phyloP scores from a whole-genome alignment of 2,329 filamentous ascomycete species.

The Lachnellula suecica region DNA sequence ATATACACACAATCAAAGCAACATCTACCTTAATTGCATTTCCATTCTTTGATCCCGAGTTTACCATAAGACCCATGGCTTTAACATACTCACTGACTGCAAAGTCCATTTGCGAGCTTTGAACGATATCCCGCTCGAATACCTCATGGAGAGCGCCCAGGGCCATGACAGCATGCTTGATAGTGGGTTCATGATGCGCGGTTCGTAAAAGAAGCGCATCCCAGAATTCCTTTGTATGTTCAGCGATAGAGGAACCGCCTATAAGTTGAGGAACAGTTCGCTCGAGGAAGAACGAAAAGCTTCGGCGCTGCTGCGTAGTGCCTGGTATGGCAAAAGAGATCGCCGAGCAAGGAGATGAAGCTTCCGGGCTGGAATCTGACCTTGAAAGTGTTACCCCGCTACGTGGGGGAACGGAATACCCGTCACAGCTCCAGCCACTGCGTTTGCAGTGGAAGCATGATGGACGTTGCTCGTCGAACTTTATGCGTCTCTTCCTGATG shows the following conservation, averaged over 20 bases:
- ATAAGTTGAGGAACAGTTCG: constrained; percentile 60
- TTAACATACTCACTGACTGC: constrained; percentile 18
- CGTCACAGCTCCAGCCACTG: background rate
- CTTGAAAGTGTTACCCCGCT: background rate
- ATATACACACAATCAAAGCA: constrained; percentile 16
- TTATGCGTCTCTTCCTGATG: background rate
- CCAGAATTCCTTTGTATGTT: constrained; percentile 65
- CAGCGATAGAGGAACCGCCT: constrained; percentile 39
- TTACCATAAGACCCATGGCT: constrained; percentile 12
- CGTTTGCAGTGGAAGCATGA: background rate
- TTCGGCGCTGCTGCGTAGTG: constrained; percentile 26
- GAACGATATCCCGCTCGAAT: constrained; percentile 5
- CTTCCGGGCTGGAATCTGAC: background rate
- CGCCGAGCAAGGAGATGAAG: background rate
- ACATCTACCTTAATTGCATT: constrained; percentile 12
- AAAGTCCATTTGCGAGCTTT: constrained; percentile 10
- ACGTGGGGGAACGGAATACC: background rate
- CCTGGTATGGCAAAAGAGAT: background rate
- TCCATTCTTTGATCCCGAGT: constrained; percentile 17
- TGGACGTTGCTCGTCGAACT: background rate
- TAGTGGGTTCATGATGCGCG: constrained; percentile 45
- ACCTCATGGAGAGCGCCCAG: constrained; percentile 20
- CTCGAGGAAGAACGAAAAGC: constrained; percentile 58
- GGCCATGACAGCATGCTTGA: constrained; percentile 21
- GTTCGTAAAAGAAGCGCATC: constrained; percentile 58